Conservation (phyloP, 78 protist species). For the Emiliania huxleyi region DNA sequence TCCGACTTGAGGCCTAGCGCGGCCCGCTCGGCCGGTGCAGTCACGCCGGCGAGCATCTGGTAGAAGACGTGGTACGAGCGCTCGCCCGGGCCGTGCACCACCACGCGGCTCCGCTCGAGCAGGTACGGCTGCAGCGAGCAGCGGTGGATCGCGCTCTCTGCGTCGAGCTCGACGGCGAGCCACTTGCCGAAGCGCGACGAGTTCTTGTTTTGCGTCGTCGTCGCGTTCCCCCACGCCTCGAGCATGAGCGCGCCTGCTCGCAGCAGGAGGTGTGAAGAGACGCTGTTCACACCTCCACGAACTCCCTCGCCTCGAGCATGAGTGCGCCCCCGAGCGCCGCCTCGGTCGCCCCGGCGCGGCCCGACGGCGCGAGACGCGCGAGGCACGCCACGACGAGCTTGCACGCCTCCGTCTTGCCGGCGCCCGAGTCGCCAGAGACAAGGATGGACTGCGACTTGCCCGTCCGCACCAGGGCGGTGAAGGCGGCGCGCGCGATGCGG, state of each 20-base stretch:
- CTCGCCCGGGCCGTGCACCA: slow-evolving; percentile 69
- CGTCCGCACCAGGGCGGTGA: neutral
- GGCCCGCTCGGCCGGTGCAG: too few relatives aligned
- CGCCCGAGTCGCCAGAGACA: slow-evolving; percentile 87
- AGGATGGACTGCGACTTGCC: slow-evolving; percentile 48
- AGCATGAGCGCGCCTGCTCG: neutral
- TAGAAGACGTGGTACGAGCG: slow-evolving; percentile 67
- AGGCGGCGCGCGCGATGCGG: slow-evolving; percentile 66
- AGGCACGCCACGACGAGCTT: neutral
- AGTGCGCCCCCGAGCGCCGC: neutral
- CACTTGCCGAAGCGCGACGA: slow-evolving; percentile 22
- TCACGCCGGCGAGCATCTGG: slow-evolving; percentile 53
- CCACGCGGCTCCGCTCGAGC: slow-evolving; percentile 85
- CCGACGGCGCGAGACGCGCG: neutral
- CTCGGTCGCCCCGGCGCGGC: neutral
- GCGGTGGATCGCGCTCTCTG: neutral
- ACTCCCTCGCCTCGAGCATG: slow-evolving; percentile 65
- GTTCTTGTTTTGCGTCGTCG: slow-evolving; percentile 43
- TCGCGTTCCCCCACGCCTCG: slow-evolving; percentile 73
- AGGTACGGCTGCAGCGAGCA: slow-evolving; percentile 46
- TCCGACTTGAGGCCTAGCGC: too few relatives aligned
- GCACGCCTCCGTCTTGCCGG: slow-evolving; percentile 40
- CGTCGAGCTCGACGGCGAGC: neutral
- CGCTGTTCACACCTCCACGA: too few relatives aligned
- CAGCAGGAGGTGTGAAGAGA: too few relatives aligned